A percentile compares a stretch with the other conserved stretches of the same genome.
Evolutionary conservation across 1,284 basidiomycete genomes (phyloP).

Genomic region (Austroboletus novae-zelandiae): DNA sequence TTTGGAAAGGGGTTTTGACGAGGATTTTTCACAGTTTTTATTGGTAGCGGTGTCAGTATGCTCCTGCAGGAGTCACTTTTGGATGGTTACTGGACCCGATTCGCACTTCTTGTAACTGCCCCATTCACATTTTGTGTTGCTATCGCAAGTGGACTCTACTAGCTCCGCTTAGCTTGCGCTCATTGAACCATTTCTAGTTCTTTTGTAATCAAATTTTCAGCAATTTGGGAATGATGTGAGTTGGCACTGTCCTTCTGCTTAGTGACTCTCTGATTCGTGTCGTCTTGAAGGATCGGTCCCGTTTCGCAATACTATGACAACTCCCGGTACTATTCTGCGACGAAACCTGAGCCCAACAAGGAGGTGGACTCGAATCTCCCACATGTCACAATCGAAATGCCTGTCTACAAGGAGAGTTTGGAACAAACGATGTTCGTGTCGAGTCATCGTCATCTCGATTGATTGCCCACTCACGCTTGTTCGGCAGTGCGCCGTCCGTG

Average conservation of each 20-base stretch:
- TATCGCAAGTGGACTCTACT: conserved; percentile 46
- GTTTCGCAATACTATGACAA: conserved; percentile 76
- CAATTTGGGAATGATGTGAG: conserved; percentile 57
- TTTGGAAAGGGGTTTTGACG: conserved; percentile 3
- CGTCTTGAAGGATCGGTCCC: conserved; percentile 54
- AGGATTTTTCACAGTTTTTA: conserved; percentile 47
- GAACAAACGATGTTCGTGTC: conserved; percentile 64
- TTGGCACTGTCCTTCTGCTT: not conserved
- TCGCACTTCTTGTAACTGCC: conserved; percentile 59
- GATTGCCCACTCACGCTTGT: conserved; percentile 59
- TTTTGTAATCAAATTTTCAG: conserved; percentile 61
- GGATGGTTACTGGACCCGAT: conserved; percentile 62
- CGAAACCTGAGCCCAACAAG: conserved; percentile 54
- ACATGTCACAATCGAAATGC: conserved; percentile 75
- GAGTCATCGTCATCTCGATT: conserved; percentile 31
- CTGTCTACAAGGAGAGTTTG: conserved; percentile 78
- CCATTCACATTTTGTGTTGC: conserved; percentile 77
- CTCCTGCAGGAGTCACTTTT: conserved; percentile 66
- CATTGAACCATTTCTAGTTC: conserved; percentile 51
- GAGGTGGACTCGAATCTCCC: conserved; percentile 60
- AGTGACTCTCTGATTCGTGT: not conserved
- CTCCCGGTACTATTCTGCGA: conserved; percentile 68
- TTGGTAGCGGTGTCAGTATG: conserved; percentile 51
- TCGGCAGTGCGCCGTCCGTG: conserved; percentile 64
- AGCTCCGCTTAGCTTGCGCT: not conserved